phyloP scores from a whole-genome alignment of 1,284 basidiomycete genomes.

The Ustilago vetiveriae region DNA sequence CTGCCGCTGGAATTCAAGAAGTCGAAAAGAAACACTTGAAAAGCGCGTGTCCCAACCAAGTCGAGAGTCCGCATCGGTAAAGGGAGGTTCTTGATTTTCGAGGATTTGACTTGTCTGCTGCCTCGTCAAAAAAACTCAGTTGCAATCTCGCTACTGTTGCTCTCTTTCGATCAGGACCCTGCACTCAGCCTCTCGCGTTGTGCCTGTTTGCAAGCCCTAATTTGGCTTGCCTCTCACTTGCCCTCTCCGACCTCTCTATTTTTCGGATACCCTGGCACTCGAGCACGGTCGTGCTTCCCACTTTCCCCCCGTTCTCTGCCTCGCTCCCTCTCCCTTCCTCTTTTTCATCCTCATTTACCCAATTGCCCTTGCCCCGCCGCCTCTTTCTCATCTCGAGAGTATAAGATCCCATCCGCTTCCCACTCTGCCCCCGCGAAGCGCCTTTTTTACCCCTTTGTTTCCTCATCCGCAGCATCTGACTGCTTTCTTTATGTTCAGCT shows the following conservation, averaged over 20 bases:
- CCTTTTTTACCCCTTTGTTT: constrained; percentile 13
- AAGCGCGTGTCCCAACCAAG: constrained; percentile 12
- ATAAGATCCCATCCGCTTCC: constrained; percentile 28
- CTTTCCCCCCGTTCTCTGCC: constrained; percentile 1
- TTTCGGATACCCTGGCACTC: constrained; percentile 14
- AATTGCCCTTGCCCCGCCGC: constrained; percentile 4
- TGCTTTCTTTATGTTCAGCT: constrained; percentile 38
- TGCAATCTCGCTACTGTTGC: constrained; percentile 21
- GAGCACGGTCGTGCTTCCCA: neutral
- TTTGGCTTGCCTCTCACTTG: neutral
- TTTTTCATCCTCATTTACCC: no score
- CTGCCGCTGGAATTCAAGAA: constrained; percentile 9
- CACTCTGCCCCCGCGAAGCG: constrained; percentile 18
- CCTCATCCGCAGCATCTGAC: constrained; percentile 29
- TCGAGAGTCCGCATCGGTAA: constrained; percentile 22
- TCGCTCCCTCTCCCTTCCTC: constrained; percentile 1
- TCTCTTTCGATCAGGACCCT: constrained; percentile 12
- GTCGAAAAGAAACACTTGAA: constrained; percentile 2
- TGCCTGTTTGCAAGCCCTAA: neutral
- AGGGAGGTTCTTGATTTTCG: neutral
- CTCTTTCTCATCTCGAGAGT: constrained; percentile 14
- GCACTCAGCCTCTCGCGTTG: neutral
- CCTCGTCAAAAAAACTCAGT: constrained; percentile 8
- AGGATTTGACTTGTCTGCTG: constrained; percentile 22
- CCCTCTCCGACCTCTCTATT: constrained; percentile 3